A percentile compares a stretch with the other conserved stretches of the same genome.
phyloP scores from a whole-genome alignment of 176 grass and related monocot genomes.

The Areca catechu region DNA sequence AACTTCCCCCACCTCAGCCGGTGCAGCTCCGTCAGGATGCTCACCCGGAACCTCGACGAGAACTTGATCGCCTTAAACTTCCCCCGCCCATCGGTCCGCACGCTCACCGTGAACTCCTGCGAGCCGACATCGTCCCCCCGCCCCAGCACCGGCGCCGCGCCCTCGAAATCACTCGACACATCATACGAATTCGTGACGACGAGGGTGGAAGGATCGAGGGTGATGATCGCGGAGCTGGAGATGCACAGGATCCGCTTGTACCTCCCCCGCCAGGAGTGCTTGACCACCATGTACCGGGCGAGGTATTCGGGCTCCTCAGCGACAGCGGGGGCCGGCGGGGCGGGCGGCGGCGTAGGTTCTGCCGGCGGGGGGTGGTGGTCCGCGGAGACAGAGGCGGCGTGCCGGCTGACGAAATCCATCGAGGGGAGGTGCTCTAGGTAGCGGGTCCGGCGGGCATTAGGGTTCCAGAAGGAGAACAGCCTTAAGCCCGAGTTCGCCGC shows the following conservation, averaged over 20 bases:
- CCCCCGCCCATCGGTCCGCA: slow-evolving; percentile 56
- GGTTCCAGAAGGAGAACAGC: slow-evolving; percentile 33
- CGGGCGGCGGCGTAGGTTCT: slow-evolving; percentile 19
- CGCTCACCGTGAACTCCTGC: slow-evolving; percentile 65
- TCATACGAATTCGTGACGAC: slow-evolving; percentile 86
- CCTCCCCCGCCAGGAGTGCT: slow-evolving; percentile 90
- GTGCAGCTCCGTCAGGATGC: slow-evolving; percentile 90
- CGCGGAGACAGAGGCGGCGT: slow-evolving; percentile 32
- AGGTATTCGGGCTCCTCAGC: slow-evolving; percentile 96
- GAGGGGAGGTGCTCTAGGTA: slow-evolving; percentile 43
- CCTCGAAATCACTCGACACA: slow-evolving; percentile 51
- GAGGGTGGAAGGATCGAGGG: slow-evolving; percentile 76
- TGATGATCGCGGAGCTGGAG: slow-evolving; percentile 51
- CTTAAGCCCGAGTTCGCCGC: slow-evolving; percentile 18
- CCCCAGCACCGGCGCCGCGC: slow-evolving; percentile 38
- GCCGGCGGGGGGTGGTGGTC: slow-evolving; percentile 19
- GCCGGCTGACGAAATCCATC: slow-evolving; percentile 95
- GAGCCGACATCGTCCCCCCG: slow-evolving; percentile 36
- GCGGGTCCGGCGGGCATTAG: slow-evolving; percentile 61
- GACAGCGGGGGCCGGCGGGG: slow-evolving; percentile 5
- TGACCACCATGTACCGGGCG: slow-evolving; percentile 64
- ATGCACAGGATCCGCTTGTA: slow-evolving; percentile 94
- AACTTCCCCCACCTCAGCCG: slow-evolving; percentile 44
- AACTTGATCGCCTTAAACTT: slow-evolving; percentile 84
- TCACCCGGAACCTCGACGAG: slow-evolving; percentile 67